Base-by-base conservation (phyloP, 768 basidiomycete species). In the Pisolithus albus region DNA sequence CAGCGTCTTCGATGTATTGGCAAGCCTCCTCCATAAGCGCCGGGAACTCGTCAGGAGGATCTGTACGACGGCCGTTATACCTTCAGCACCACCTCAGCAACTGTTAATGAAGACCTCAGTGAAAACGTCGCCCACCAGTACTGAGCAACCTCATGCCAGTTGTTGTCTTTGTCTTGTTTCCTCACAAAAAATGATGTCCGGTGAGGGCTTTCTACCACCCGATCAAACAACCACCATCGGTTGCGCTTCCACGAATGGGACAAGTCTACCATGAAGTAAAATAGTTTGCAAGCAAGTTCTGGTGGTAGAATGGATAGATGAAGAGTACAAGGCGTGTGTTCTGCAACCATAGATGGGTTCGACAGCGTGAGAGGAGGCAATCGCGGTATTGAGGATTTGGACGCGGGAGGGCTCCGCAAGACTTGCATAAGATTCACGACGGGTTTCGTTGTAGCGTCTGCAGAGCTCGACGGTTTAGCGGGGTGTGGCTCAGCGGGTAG, bases 151-250 rank as follows among this genome's bases (percentile, higher is more conserved):
- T 87, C 79, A 50, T 82, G 79, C 84, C 85, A 85, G 8, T 71
- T 67, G 37, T 76, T 71, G 46, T 80, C 69, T 15, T 70, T 71
- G 9, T 72, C 54, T 4, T 75, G 73, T 56, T 72, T 74, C 46
- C 88, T 69, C 5, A 79, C 80, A 67, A 79, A 92, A 66, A 91
- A 89, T 1, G 84, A 79, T 1, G 89, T 87, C n/a, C 80, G 73
- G 68, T 92, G 89, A 4, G 89, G 88, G 58, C 86, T 88, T 67
- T 91, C 87, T 2, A 91, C 90, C 13, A 91, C 54, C 19, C 82
- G 75, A 60, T 92, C 88, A 64, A 88, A 84, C 18, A 92, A 74
- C 83, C 84, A 91, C 90, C 89, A 92, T 58, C 82, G 86, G 54
- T 86, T 88, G 46, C 80, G 72, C 55, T 77, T 70, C 89, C 88